A percentile compares a stretch with the other conserved stretches of the same genome.
Evolutionary conservation across 2,329 filamentous ascomycete species (phyloP).

Genomic region (Venturia aucupariae): DNA sequence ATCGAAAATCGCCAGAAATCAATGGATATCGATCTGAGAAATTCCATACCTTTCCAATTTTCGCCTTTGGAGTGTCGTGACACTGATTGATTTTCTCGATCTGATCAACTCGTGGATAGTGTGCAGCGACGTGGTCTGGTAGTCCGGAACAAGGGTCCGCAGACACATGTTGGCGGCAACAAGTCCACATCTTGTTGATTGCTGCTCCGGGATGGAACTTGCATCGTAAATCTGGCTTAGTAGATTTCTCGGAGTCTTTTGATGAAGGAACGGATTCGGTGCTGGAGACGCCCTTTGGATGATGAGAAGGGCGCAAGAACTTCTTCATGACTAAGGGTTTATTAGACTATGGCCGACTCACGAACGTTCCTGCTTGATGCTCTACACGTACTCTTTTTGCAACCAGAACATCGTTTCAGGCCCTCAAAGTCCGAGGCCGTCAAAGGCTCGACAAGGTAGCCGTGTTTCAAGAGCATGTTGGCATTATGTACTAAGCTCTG

Average conservation of each 20-base stretch:
- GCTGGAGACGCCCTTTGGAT: background rate
- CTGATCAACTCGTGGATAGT: background rate
- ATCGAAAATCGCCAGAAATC: background rate
- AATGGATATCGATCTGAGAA: background rate
- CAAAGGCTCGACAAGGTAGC: background rate
- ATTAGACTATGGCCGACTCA: background rate
- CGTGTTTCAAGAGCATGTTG: background rate
- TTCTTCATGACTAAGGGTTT: background rate
- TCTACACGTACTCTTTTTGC: background rate
- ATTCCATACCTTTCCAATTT: background rate
- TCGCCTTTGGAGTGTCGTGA: background rate
- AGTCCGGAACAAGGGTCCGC: background rate
- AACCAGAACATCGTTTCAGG: constrained; percentile 2
- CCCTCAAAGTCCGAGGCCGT: background rate
- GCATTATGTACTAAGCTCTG: background rate
- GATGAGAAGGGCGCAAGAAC: background rate
- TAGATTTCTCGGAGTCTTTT: background rate
- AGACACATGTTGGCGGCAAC: background rate
- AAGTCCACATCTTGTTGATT: background rate
- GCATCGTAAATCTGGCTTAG: background rate
- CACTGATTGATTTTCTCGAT: background rate
- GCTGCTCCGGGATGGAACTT: background rate
- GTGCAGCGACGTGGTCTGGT: background rate
- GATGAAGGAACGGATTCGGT: background rate
- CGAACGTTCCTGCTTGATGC: background rate